Percentiles rank a stretch among this genome's conserved stretches.
phyloP scores from a whole-genome alignment of 2,329 filamentous ascomycete genomes.

The Pyrenophora seminiperda region DNA sequence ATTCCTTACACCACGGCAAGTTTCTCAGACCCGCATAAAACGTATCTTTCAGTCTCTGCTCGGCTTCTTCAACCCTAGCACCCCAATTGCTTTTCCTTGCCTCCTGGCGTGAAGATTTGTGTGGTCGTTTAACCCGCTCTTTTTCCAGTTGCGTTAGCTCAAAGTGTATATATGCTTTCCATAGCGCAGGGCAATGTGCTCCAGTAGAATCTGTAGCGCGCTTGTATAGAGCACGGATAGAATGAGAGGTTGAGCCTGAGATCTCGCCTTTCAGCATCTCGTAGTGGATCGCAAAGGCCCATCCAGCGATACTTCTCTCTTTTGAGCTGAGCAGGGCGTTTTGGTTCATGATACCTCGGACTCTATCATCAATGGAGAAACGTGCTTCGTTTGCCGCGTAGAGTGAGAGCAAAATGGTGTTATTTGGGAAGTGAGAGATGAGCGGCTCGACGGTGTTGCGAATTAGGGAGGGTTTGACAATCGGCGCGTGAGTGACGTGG shows the following conservation, averaged over 20 bases:
- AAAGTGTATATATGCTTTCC: conserved; percentile 43
- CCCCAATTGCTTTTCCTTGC: conserved; percentile 31
- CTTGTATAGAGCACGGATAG: conserved; percentile 62
- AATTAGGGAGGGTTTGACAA: conserved; percentile 71
- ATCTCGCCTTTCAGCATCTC: conserved; percentile 55
- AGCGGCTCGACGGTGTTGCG: conserved; percentile 66
- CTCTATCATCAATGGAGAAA: conserved; percentile 74
- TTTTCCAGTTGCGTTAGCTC: conserved; percentile 30
- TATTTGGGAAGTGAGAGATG: conserved; percentile 70
- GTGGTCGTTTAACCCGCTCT: conserved; percentile 14
- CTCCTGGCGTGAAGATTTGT: conserved; percentile 20
- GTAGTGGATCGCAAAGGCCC: conserved; percentile 61
- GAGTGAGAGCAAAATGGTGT: conserved; percentile 74
- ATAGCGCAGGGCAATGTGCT: conserved; percentile 36
- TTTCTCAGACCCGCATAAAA: conserved; percentile 62
- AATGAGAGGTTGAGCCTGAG: conserved; percentile 55
- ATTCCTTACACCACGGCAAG: conserved; percentile 68
- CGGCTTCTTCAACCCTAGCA: conserved; percentile 32
- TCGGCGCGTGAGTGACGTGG: conserved; percentile 65
- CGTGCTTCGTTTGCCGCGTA: conserved; percentile 76
- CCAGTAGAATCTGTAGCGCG: conserved; percentile 52
- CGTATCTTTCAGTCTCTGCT: conserved; percentile 55
- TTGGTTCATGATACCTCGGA: conserved; percentile 67
- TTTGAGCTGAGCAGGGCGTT: conserved; percentile 40
- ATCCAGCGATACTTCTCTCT: conserved; percentile 52